Conservation (phyloP, 805 yeast genomes). For the Saccharomycodes ludwigii region DNA sequence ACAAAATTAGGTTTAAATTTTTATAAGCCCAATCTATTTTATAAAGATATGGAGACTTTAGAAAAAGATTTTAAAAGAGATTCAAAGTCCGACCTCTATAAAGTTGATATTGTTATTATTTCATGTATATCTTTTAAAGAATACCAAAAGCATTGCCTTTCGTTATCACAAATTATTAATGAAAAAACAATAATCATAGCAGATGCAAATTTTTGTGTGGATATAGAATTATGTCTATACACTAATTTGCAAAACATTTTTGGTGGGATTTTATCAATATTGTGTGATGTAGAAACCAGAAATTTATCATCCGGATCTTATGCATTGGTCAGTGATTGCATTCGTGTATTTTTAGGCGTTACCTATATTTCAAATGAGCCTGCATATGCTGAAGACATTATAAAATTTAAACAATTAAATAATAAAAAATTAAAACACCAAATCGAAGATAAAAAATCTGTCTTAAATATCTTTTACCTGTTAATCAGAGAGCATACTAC, state of each 20-base stretch:
- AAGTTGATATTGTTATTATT: slow-evolving; percentile 16
- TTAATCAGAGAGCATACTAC: slow-evolving; percentile 5
- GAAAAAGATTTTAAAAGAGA: slow-evolving; percentile 2
- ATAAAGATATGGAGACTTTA: slow-evolving; percentile 14
- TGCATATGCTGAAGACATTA: slow-evolving; percentile 2
- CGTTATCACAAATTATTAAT: slow-evolving; percentile 11
- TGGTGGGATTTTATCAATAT: slow-evolving; percentile 15
- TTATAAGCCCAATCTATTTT: slow-evolving; percentile 21
- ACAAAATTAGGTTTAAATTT: slow-evolving; percentile 21
- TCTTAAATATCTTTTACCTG: slow-evolving; percentile 1
- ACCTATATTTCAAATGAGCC: slow-evolving; percentile 12
- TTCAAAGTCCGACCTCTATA: slow-evolving; percentile 13
- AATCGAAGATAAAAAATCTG: background rate
- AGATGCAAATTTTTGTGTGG: slow-evolving; percentile 21
- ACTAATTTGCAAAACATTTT: slow-evolving; percentile 10
- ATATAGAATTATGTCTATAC: slow-evolving; percentile 16
- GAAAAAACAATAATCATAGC: slow-evolving; percentile 15
- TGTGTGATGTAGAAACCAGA: slow-evolving; percentile 20
- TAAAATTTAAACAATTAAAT: slow-evolving; percentile 5
- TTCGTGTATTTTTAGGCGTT: slow-evolving; percentile 16
- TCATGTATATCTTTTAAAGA: slow-evolving; percentile 18
- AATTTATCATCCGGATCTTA: slow-evolving; percentile 22
- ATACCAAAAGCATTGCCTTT: slow-evolving; percentile 11
- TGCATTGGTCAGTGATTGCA: slow-evolving; percentile 18
- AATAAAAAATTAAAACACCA: too few relatives aligned